Percentiles rank a stretch among this genome's conserved stretches.
These are phyloP conservation scores for Passalora sequoiae DNA, from an alignment of 2,329 filamentous ascomycete species.

Conservation along the genomic window DNA sequence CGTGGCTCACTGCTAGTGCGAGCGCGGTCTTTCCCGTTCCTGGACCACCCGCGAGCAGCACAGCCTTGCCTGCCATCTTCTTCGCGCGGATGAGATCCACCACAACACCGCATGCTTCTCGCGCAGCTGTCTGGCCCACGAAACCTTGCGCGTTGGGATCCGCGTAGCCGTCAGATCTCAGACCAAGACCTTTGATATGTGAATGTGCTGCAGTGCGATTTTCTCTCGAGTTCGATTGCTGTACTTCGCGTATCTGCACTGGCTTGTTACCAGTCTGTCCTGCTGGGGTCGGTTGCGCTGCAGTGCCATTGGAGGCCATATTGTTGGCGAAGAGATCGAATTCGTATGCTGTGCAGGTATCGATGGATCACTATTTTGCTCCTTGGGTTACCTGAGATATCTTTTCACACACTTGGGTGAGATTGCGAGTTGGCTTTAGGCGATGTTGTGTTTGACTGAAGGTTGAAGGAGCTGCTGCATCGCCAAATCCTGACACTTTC, in stretches of 20 bases:
- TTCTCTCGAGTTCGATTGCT: constrained; percentile 56
- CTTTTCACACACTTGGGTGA: too few relatives aligned
- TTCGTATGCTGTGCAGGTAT: constrained; percentile 5
- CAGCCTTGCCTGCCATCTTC: constrained; percentile 94
- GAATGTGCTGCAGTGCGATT: constrained; percentile 95
- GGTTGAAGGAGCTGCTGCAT: too few relatives aligned
- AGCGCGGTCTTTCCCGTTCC: constrained; percentile 97
- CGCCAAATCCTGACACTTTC: too few relatives aligned
- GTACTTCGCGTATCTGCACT: constrained; percentile 35
- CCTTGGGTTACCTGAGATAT: too few relatives aligned
- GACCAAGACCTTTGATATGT: constrained; percentile 91
- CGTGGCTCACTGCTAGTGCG: constrained; percentile 90
- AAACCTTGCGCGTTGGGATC: constrained; percentile 78
- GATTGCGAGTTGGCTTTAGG: too few relatives aligned
- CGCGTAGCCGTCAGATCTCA: constrained; percentile 79
- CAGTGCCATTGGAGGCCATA: constrained; percentile 27
- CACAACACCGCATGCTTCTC: constrained; percentile 94
- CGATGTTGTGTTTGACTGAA: too few relatives aligned
- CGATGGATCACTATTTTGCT: not conserved
- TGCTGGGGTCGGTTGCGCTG: constrained; percentile 19
- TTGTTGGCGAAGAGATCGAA: not conserved
- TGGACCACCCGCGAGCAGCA: constrained; percentile 87
- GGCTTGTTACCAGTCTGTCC: constrained; percentile 28
- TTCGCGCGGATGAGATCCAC: constrained; percentile 93
- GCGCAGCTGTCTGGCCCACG: constrained; percentile 78